Base-by-base conservation (phyloP, 257 asterid species). In the Solanum lignicaule region DNA sequence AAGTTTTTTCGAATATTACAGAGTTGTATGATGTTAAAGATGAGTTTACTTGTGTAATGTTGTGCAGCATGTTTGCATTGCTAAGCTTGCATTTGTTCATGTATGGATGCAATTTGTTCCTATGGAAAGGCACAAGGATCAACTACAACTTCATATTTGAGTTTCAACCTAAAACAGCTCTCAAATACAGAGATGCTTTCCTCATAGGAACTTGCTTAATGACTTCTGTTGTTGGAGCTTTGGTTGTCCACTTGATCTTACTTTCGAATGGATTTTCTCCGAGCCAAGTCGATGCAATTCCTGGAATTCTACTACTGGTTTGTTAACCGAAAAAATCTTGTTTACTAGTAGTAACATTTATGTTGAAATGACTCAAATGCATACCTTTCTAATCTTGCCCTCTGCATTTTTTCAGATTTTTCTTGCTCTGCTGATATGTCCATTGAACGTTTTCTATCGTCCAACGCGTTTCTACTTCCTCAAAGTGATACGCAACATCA, bases 31-130 rank as follows among this genome's bases (percentile, higher is more conserved):
- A 27, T 46, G 18, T 20, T 82, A 46, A 81, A 41, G 14, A 46
- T 81, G 66, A 15, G 85, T 46, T n/a, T 23, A 27, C 14, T 46
- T 46, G 68, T 48, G 85, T 6, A n/a, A 43, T 46, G 68, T 33
- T n/a, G 29, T 91, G 96, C 98, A 97, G 99, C 98, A 93, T 93
- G 95, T 95, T 97, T 90, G 99, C 99, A 76, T 88, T 97, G 90
- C 89, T 96, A 86, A 97, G 99, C 94, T 89, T 97, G 92, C 99
- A 97, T 88, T 73, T 97, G 73, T 97, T 96, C 89, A 89, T 97
- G 94, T 97, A 97, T 43, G 99, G 99, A 21, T 97, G 99, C 86
- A 95, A 97, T 86, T 90, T 97, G 31, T 94, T 97, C 90, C 90
- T 91, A 88, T 97, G 99, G 99, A 97, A 93, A 93, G 91, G 89